Base-by-base conservation (phyloP, 495 filamentous ascomycete genomes). In the Extremus antarcticus region DNA sequence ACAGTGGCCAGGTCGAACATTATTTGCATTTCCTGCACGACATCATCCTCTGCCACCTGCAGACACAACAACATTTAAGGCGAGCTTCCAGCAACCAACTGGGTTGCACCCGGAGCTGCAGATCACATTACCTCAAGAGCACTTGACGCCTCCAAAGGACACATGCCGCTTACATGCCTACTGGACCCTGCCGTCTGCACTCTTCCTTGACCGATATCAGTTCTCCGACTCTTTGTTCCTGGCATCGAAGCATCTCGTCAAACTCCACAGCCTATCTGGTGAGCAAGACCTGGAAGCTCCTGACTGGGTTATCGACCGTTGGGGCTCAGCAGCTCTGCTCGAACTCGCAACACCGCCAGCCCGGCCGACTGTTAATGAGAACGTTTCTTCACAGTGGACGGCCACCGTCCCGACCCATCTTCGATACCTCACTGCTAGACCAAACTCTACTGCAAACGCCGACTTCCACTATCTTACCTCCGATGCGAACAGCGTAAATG, bases 201-300 rank as follows among this genome's bases (percentile, higher is more conserved):
- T 97, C 57, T 96, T 98, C 64, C 77, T 82, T 46, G 92, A 98
- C 69, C 83, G 84, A 66, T 92, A 96, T 68, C 86, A 90, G 62
- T 77, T 94, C 54, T 78, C 73, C 40, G 86, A 90, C 66, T 68
- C 74, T 7, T 74, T 90, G 38, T 85, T 88, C 70, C 75, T 90
- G 32, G 57, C 77, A 19, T 87, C 86, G 1, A 87, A 94, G 48
- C 85, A 90, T 62, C 72, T 98, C 45, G 75, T 73, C 22, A 69
- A 76, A 0, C 68, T 96, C 40, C 81, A 78, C 40, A 80, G 80
- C 51, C 76, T 87, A 45, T 78, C 82, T 38, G 83, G 88, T 40
- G 88, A 88, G 43, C 88, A 88, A 2, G 92, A 97, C 60, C 88
- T 98, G 47, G 92, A 98, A 70, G 88, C 88, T 0, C 92, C 92